Base-by-base conservation (phyloP, 2,329 filamentous ascomycete genomes). In the Davidsoniella virescens region DNA sequence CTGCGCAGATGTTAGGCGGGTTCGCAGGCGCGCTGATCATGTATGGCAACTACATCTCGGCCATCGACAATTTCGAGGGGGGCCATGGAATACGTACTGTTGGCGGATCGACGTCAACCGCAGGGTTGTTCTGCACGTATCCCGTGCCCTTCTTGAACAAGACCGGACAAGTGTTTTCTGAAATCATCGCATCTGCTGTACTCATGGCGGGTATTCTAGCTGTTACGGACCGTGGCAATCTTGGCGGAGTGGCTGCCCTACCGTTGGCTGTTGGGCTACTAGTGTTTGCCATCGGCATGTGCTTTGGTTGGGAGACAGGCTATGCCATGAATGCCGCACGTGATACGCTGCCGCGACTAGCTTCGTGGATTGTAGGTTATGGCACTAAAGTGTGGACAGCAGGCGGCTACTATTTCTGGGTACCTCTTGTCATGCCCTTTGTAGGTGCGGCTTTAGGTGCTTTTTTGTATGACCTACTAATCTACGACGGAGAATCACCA, bases 221-320 rank as follows among this genome's bases (percentile, higher is more conserved):
- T 0, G 63, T 86, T 46, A 78, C 80, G 51, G 78, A 81, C 54
- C 66, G 66, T 44, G 63, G 63, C 39, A 75, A 76, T 57, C 33
- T 52, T 14, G 67, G 72, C 12, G 77, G 76, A 3, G 76, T 77
- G 1, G 75, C 76, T 0, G 66, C 69, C 1, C 53, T 66, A 50
- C 49, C 49, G 7, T 23, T 36, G 5, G 49, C 42, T 29, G 47
- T 50, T 4, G 51, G 47, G 12, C 56, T 78, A 20, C 66, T 85
- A 44, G 78, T 86, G 54, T 85, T 85, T 59, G 82, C 80, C 6
- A 76, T 86, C 18, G 81, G 80, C 16, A 77, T 78, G 29, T 82
- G 78, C 59, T 85, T 84, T 57, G 82, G 82, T 5, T 85, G 79
- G 79, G 75, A 86, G 61, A 87, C 82, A 1, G 81, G 82, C 37